Evolutionary conservation across 257 asterid species (phyloP), one percentile per base, ranked within the genome.

Genomic region (Solanum piurae): DNA sequence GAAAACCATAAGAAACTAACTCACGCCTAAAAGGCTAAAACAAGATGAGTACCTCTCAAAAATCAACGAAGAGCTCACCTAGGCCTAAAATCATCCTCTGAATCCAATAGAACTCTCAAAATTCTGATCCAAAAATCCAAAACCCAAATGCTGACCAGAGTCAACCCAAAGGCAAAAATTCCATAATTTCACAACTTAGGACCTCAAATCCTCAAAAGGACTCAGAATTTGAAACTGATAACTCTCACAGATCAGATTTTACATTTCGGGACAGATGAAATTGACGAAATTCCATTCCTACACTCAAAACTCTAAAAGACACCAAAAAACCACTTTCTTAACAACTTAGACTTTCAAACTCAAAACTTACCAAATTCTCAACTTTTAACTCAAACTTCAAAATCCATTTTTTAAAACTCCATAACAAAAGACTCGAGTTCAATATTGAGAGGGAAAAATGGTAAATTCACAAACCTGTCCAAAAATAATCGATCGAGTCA

Each of bases 91-190:
- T 18, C 0, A 18, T 52, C 62, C n/a, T 52, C 23, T 52, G 2
- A 52, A 52, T 52, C 62, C 23, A 52, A 52, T 1, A 0, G 0
- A 16, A 52, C 62, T 52, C 9, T 18, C 0, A 1, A 18, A 52
- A 52, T 52, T 52, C 0, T 20, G 0, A 52, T 52, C 62, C n/a
- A 52, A 52, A 52, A 1, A 52, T 52, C 0, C 0, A 1, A 52
- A 18, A 52, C 23, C n/a, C n/a, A 52, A 52, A 52, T 18, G 23
- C 18, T 52, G 62, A 18, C 62, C 10, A 52, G 18, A 52, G 62
- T 52, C 62, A 52, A 6, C 62, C 62, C n/a, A 52, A 52, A 52
- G 62, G 9, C 62, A 6, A 52, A 52, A 52, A 52, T 18, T 52
- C 4, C n/a, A 52, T 52, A 52, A 52, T 52, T 52, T 46, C 55